Evolutionary conservation across 371 early-diverging fungal genomes (phyloP).

Genomic region (Rhizopus sp.): DNA sequence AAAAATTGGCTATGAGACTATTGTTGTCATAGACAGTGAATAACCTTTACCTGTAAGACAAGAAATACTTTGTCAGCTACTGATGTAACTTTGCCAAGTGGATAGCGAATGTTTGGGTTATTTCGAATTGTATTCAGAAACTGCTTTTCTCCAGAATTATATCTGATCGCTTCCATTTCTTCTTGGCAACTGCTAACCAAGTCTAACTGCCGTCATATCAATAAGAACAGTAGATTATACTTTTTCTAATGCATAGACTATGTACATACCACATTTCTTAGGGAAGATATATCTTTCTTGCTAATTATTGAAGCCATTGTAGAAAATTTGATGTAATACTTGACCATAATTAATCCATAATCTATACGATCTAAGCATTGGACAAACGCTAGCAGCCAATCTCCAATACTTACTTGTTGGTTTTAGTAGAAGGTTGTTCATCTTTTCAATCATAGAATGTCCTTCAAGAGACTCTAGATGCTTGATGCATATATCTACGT

Average conservation of each 20-base stretch:
- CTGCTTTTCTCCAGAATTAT: conserved; percentile 49
- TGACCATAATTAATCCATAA: conserved; percentile 55
- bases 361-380: conserved; percentile 17
- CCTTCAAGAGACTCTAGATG: conserved; percentile 40
- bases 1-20: neutral
- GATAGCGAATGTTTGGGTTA: conserved; percentile 41
- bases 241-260: neutral
- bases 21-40: neutral
- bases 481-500: conserved; percentile 55
- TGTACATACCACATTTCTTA: conserved; percentile 36
- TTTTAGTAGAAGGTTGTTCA: neutral
- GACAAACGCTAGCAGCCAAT: neutral
- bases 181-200: conserved; percentile 40
- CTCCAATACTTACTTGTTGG: conserved; percentile 20
- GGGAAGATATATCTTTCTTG: conserved; percentile 14
- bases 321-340: conserved; percentile 47
- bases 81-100: conserved; percentile 29
- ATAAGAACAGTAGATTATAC: neutral
- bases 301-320: conserved; percentile 44
- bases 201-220: conserved; percentile 29
- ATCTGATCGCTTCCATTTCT: conserved; percentile 47
- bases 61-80: conserved; percentile 41
- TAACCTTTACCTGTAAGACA: conserved; percentile 36
- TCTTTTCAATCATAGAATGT: conserved; percentile 22
- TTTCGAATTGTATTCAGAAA: conserved; percentile 41